A percentile compares a stretch with the other conserved stretches of the same genome.
Evolutionary conservation across 768 basidiomycete genomes (phyloP).

Genomic region (Amyloporia xantha): DNA sequence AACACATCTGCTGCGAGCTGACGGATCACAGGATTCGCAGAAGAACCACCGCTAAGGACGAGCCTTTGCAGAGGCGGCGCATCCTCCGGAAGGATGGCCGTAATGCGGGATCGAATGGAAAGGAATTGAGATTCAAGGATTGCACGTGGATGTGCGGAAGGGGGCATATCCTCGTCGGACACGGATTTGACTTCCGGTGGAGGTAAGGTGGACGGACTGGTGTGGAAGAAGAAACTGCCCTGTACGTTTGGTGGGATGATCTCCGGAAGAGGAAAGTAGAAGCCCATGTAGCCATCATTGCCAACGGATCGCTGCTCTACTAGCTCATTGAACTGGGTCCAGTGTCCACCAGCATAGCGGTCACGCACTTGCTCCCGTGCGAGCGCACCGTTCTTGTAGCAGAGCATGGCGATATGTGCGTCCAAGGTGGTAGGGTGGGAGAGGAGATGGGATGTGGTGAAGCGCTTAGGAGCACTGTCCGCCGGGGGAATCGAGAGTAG

Average conservation of each 20-base stretch:
- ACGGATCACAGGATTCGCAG: conserved; percentile 63
- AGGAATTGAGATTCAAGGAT: conserved; percentile 84
- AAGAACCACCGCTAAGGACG: conserved; percentile 75
- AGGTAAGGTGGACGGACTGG: conserved; percentile 20
- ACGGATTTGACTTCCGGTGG: conserved; percentile 3
- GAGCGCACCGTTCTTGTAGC: conserved; percentile 85
- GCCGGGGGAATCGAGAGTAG: conserved; percentile 70
- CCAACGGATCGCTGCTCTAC: conserved; percentile 50
- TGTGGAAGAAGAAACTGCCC: conserved; percentile 63
- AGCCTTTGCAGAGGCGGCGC: conserved; percentile 54
- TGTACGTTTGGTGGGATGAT: conserved; percentile 77
- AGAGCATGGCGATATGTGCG: conserved; percentile 83
- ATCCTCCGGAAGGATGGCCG: conserved; percentile 55
- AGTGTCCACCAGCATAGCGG: conserved; percentile 49
- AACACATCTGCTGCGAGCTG: conserved; percentile 79
- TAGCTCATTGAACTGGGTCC: conserved; percentile 64
- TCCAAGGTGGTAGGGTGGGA: conserved; percentile 56
- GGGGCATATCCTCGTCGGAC: conserved; percentile 31
- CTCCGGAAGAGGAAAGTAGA: conserved; percentile 82
- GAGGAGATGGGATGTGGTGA: conserved; percentile 71
- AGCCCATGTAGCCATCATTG: conserved; percentile 54
- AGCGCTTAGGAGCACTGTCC: conserved; percentile 55
- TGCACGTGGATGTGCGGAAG: conserved; percentile 55
- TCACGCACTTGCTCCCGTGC: conserved; percentile 75
- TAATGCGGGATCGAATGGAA: conserved; percentile 68